Base-by-base conservation (phyloP, 2,329 filamentous ascomycete genomes). In the Aspergillus fumigatiaffinis region DNA sequence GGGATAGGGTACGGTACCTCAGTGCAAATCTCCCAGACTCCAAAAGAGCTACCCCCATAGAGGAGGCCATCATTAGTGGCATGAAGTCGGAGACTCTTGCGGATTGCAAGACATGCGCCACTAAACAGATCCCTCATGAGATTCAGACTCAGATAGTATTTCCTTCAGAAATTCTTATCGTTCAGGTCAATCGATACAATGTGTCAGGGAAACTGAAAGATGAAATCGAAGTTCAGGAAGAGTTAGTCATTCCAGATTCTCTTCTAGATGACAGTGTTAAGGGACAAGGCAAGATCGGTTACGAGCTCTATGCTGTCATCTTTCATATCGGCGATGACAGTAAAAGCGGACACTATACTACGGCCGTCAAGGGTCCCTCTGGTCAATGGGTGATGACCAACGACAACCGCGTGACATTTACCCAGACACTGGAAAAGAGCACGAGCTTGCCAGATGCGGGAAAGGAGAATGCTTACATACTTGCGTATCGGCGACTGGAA, bases 291-390 rank as follows among this genome's bases (percentile, higher is more conserved):
- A 56, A 50, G 44, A 44, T 64, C n/a, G 41, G 53, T 5, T 73
- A 71, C 55, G 60, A 66, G 44, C 61, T 72, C 9, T 65, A 63
- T 28, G 62, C 63, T 1, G 57, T 72, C 23, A 56, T 68, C 25
- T 54, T 67, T 20, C 70, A 69, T 50, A 10, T n/a, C 2, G 65
- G 62, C 25, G 6, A 12, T 1, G 23, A 2, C 2, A 42, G n/a
- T 3, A 17, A 50, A 1, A 3, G 4, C 0, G 68, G 67, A 1
- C 68, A 72, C 56, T 71, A 70, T 53, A 60, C 23, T 4, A 54
- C 60, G 25, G 57, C 53, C n/a, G 62, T 67, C 47, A 68, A 65
- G 58, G 57, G 59, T 4, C 56, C 59, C 10, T 51, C 52, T 17
- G 50, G 35, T 4, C 25, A 49, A 21, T 71, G 68, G 69, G 54